Evolutionary conservation across 2,329 filamentous ascomycete genomes (phyloP), one percentile per base, ranked within the genome.

Genomic region (Davidsoniella virescens): DNA sequence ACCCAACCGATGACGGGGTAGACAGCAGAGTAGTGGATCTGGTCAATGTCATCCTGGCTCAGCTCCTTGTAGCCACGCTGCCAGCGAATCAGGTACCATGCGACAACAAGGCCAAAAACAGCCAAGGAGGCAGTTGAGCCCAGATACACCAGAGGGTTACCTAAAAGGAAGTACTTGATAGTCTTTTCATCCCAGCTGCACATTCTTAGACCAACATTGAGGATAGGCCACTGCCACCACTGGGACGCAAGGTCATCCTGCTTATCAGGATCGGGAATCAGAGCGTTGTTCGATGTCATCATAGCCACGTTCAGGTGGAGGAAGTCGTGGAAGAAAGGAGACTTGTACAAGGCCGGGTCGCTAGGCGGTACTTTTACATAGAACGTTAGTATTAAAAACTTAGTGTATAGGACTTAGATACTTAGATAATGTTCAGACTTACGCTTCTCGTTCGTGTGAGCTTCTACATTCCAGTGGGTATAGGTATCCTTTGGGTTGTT

Each of bases 241-340:
- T 87, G 74, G 12, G 92, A 98, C 29, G 92, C 92, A 44, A 98
- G 78, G 61, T 98, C 92, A 61, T 98, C 92, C 65, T 98, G 92
- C 76, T 98, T 98, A 65, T 98, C 92, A 4, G 92, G 90, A 61
- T 98, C 92, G 3, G 92, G 92, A 17, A 98, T 87, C 43, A 98
- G 78, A 20, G 92, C 92, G 62, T 98, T 98, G 75, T 98, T 98
- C 38, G 92, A 96, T 3, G 92, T 98, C 90, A 96, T 95, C 92
- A 98, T 98, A 55, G 92, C 92, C 55, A 98, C 92, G 63, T 98
- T 98, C 54, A 96, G 71, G 65, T 98, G 92, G 56, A 98, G 82
- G 61, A 98, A 98, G 66, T 98, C 92, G 63, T 94, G 88, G 61
- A 94, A 73, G 74, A 98, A 98, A 2, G 93, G 92, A 36, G 90